Evolutionary conservation across 163 green algal species (phyloP).

Genomic region (Chloroidium sp.): DNA sequence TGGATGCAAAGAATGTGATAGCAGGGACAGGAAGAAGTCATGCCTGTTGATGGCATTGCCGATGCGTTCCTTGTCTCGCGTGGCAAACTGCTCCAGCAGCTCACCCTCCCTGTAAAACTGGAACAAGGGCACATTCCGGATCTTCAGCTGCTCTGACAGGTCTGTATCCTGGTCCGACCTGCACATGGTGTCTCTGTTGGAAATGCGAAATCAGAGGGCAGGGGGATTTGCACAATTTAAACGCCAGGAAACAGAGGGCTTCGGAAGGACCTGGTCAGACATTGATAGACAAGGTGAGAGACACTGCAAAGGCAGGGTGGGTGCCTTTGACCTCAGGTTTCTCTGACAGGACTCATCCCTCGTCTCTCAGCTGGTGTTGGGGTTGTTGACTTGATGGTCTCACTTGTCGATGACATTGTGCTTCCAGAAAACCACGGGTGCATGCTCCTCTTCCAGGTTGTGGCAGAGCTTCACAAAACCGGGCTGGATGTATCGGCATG

Average conservation of each 20-base stretch:
- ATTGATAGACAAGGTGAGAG: no score
- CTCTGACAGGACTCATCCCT: no score
- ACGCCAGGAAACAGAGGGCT: no score
- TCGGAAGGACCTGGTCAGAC: no score
- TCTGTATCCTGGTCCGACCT: constrained; percentile 26
- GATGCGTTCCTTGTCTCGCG: constrained; percentile 16
- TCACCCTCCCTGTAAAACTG: constrained; percentile 20
- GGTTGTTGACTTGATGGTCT: not conserved
- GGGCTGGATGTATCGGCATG: constrained; percentile 42
- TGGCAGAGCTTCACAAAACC: constrained; percentile 44
- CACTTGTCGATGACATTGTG: constrained; percentile 46
- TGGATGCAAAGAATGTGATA: no score
- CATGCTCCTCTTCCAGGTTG: constrained; percentile 10
- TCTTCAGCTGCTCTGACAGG: constrained; percentile 12
- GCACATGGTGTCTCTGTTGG: not conserved
- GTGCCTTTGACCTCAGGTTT: no score
- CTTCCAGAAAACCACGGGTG: constrained; percentile 31
- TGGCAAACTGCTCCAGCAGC: constrained; percentile 24
- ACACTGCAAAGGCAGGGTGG: no score
- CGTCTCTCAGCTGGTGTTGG: no score
- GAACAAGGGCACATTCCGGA: constrained; percentile 16
- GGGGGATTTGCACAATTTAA: no score
- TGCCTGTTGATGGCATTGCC: constrained; percentile 24
- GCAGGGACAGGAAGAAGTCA: not conserved
- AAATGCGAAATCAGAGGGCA: not conserved